Conservation (phyloP, 2,329 filamentous ascomycete species). For the Hawksworthiomyces lignivorus region DNA sequence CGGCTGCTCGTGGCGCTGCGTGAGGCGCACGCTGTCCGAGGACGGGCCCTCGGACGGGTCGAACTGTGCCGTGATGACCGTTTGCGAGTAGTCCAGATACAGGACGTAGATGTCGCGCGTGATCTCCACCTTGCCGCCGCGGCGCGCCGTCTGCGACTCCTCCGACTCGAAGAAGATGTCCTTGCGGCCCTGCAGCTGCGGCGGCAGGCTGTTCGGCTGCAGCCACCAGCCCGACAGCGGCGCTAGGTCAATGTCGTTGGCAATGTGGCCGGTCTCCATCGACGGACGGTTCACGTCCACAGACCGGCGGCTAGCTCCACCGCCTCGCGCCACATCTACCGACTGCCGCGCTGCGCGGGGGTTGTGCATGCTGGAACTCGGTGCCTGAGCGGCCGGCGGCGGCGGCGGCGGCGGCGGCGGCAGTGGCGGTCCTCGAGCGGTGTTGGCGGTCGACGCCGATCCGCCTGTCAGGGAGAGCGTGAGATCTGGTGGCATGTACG, state of each 20-base stretch:
- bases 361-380: slow-evolving; percentile 19
- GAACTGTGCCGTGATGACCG: slow-evolving; percentile 72
- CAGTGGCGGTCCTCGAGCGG: not conserved
- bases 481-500: slow-evolving; percentile 38
- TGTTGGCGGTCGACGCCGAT: not conserved
- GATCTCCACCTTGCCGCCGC: slow-evolving; percentile 62
- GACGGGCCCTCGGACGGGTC: slow-evolving; percentile 62
- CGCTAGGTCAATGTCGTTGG: slow-evolving; percentile 76
- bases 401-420: slow-evolving; percentile 36
- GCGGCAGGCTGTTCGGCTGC: slow-evolving; percentile 69
- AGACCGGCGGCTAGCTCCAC: slow-evolving; percentile 45
- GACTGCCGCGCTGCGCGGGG: slow-evolving; percentile 47
- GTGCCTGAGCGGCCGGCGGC: slow-evolving; percentile 17
- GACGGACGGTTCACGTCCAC: slow-evolving; percentile 69
- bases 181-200: slow-evolving; percentile 70
- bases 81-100: slow-evolving; percentile 95
- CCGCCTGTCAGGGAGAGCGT: slow-evolving; percentile 6
- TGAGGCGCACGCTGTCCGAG: slow-evolving; percentile 62
- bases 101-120: slow-evolving; percentile 81
- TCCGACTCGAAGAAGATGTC: slow-evolving; percentile 80
- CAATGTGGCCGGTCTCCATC: slow-evolving; percentile 75
- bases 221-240: slow-evolving; percentile 79
- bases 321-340: slow-evolving; percentile 49
- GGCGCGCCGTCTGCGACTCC: slow-evolving; percentile 62
- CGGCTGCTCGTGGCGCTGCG: slow-evolving; percentile 81